These are phyloP conservation scores for Labyrinthula sp. DNA, from an alignment of 352 stramenopile genomes.

Conservation along the genomic window DNA sequence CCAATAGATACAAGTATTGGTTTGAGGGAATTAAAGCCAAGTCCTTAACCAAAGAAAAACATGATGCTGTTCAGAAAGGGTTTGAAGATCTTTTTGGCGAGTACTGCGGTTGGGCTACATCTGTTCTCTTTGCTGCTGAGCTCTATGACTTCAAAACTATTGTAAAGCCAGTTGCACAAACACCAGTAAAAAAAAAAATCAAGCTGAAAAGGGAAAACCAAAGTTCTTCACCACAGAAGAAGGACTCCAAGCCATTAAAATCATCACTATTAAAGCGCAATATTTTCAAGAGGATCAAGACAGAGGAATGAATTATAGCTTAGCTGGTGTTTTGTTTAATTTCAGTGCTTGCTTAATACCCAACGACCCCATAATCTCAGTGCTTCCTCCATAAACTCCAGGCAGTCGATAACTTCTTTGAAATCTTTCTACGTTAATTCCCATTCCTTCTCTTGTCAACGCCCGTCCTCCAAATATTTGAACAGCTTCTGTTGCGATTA, in stretches of 20 bases:
- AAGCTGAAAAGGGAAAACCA: no score
- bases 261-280: no score
- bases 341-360: slow-evolving; percentile 19
- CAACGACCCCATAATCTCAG: slow-evolving; percentile 14
- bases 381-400: slow-evolving; percentile 4
- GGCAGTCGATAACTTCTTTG: slow-evolving; percentile 2
- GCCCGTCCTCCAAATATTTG: slow-evolving; percentile 25
- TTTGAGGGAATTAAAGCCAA: no score
- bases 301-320: no score
- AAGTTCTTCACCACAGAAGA: no score
- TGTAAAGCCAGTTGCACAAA: no score
- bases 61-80: slow-evolving; percentile 62
- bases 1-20: slow-evolving; percentile 48
- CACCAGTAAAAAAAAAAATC: no score
- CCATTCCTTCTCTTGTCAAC: slow-evolving; percentile 17
- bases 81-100: slow-evolving; percentile 65
- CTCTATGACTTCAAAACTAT: no score
- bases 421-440: slow-evolving; percentile 15
- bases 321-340: no score
- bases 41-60: slow-evolving; percentile 55
- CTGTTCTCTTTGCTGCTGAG: slow-evolving; percentile 58
- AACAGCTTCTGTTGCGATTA: slow-evolving; percentile 13
- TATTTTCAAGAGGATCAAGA: no score
- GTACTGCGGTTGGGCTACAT: slow-evolving; percentile 73
- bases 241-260: no score